Evolutionary conservation across 495 filamentous ascomycete species (phyloP).

Genomic region (Immersiella caudata): DNA sequence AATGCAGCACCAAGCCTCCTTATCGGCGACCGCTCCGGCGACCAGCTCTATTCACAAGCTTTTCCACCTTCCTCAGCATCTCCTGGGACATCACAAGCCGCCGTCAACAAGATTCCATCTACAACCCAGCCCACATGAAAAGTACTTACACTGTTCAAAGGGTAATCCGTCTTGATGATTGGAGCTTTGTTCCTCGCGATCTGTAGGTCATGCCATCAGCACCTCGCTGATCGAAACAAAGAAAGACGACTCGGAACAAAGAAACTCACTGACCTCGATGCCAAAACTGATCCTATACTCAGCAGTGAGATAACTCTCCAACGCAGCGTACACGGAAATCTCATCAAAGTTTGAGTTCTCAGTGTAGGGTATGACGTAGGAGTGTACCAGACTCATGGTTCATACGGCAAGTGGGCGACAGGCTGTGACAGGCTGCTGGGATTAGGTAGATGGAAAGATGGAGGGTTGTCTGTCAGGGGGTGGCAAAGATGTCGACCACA

Average conservation of each 20-base stretch:
- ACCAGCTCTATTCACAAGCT: background rate
- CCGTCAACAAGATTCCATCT: background rate
- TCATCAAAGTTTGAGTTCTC: slow-evolving; percentile 11
- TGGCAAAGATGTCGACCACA: slow-evolving; percentile 3
- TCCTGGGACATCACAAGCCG: no score
- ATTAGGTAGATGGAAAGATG: background rate
- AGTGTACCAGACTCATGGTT: background rate
- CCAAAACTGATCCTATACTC: background rate
- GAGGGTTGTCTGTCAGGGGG: slow-evolving; percentile 2
- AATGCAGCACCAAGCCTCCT: background rate
- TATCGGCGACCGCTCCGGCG: background rate
- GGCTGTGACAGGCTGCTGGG: background rate
- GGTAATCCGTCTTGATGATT: background rate
- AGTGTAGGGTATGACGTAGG: slow-evolving; percentile 13
- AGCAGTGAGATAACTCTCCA: background rate
- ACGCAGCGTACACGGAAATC: background rate
- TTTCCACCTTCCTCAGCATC: background rate
- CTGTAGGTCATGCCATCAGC: background rate
- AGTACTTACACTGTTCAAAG: background rate
- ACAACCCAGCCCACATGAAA: background rate
- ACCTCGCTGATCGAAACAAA: background rate
- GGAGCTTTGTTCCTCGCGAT: background rate
- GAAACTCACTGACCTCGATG: background rate
- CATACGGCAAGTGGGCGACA: background rate
- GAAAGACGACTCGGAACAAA: background rate